Evolutionary conservation across 192 early-diverging fungal species (phyloP), one percentile per base, ranked within the genome.

Genomic region (Gaertneriomyces sp.): DNA sequence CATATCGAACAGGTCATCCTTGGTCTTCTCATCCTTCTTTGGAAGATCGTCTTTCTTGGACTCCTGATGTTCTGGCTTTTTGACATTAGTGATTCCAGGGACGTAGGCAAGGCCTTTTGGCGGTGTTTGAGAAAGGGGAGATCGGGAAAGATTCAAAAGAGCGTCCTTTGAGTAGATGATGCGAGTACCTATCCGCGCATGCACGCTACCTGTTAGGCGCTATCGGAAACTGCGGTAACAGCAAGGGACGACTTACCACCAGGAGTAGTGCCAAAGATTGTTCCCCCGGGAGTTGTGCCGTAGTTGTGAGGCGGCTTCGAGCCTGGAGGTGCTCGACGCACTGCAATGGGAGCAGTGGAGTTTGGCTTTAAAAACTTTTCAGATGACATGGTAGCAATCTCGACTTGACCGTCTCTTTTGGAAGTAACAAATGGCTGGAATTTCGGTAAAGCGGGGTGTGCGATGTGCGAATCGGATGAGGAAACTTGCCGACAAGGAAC

Each of bases 81-180:
- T 65, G 61, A 78, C 76, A 10, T 76, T 82, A 16, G 86, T 86
- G 6, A 88, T 79, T 59, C 86, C 86, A 52, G 86, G 78, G 52
- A 88, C 75, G 63, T 76, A 81, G 9, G 78, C 80, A 65, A 88
- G 66, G 53, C 77, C 76, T 50, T 64, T 71, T 45, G 87, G 87
- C 20, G 82, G 82, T 14, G 82, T 81, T 57, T 82, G 76, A 8
- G 84, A 74, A 59, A 88, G 57, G 12, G 84, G 83, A 53, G 83
- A 85, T 71, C 81, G 83, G 19, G 81, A 78, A 39, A 88, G 76
- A 61, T 78, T 79, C 52, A 87, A 61, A 55, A 88, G 70, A 16
- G 81, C 85, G 54, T 69, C 72, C 46, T 84, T 85, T 61, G 85
- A 83, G 63, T 88, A 88, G 53, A 81, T 80, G 50, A 84, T 85